These are phyloP conservation scores for Liriodendron chinense DNA, from an alignment of 164 flowering plant genomes.

Conservation along the genomic window DNA sequence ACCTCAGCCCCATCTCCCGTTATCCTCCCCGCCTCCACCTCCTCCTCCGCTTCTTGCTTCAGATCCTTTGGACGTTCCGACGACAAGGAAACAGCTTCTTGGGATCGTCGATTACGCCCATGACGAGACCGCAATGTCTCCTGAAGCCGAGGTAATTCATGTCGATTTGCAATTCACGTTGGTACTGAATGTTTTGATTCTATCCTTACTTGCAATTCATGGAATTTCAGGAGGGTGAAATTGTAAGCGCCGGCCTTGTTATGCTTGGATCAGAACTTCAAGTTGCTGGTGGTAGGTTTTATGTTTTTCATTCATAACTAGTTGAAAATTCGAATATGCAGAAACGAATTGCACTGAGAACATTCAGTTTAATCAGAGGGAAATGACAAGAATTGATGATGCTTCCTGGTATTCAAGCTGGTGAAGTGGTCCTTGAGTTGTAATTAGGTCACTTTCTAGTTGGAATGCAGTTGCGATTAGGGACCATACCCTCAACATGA, in stretches of 20 bases:
- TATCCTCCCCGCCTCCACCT: background rate
- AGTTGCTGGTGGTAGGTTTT: conserved; percentile 35
- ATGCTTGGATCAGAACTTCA: conserved; percentile 37
- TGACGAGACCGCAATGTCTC: conserved; percentile 86
- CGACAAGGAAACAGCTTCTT: conserved; percentile 27
- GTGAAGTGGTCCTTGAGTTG: no score
- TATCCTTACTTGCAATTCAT: conserved; percentile 3
- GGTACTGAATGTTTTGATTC: background rate
- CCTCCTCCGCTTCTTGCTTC: conserved; percentile 8
- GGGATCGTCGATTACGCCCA: conserved; percentile 82
- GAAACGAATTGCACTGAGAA: no score
- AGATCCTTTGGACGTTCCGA: conserved; percentile 13
- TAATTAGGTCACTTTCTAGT: no score
- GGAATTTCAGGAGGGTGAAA: conserved; percentile 60
- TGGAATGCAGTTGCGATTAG: no score
- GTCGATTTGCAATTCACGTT: background rate
- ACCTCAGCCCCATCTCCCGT: background rate
- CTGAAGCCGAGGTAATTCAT: conserved; percentile 72
- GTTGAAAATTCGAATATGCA: no score
- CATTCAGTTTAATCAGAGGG: no score
- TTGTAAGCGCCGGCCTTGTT: conserved; percentile 27
- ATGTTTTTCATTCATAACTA: background rate
- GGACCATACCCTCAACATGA: no score
- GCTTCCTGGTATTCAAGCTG: no score
- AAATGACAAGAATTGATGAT: no score